Evolutionary conservation across 345 rosid species (phyloP), one percentile per base, ranked within the genome.

Genomic region (Melaleuca quinquenervia): DNA sequence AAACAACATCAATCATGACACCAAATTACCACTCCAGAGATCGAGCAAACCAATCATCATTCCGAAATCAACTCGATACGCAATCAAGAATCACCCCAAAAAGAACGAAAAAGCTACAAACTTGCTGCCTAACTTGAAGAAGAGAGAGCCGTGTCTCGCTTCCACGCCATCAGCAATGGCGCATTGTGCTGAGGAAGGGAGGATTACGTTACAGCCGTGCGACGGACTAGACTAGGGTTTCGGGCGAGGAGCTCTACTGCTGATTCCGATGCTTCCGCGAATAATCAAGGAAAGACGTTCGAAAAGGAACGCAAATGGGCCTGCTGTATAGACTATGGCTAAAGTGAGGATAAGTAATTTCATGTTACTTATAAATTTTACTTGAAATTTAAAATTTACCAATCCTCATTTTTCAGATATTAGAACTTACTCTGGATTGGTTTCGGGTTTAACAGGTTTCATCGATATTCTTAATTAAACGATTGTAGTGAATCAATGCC

Each of bases 251-350:
- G 1, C 48, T 70, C 24, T 48, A 13, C 24, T 70, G 26, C 78
- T 70, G 78, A 58, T 58, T 58, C 70, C 70, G 70, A 58, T 58
- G 6, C 70, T n/a, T n/a, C 13, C 32, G 8, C 1, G 32, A n/a
- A n/a, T 16, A 58, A 12, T 6, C 16, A 12, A 12, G 3, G 41
- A 41, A 6, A 5, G 18, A 32, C 12, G 1, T 9, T 8, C 24
- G 24, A 41, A 0, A 1, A 0, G 4, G 78, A 36, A 3, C 1
- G n/a, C 21, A 54, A 54, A 8, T 8, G n/a, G n/a, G 10, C 8
- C 32, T 5, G 78, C 48, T 70, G 32, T 70, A 32, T 1, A 18
- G 18, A 0, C 45, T 4, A 3, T 1, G 24, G 24, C 41, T 4
- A 41, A 41, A 41, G 41, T 41, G 2, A 41, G 41, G 41, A 4